Evolutionary conservation across 352 stramenopile genomes (phyloP), one percentile per base, ranked within the genome.

Genomic region (Phytophthora cajani): DNA sequence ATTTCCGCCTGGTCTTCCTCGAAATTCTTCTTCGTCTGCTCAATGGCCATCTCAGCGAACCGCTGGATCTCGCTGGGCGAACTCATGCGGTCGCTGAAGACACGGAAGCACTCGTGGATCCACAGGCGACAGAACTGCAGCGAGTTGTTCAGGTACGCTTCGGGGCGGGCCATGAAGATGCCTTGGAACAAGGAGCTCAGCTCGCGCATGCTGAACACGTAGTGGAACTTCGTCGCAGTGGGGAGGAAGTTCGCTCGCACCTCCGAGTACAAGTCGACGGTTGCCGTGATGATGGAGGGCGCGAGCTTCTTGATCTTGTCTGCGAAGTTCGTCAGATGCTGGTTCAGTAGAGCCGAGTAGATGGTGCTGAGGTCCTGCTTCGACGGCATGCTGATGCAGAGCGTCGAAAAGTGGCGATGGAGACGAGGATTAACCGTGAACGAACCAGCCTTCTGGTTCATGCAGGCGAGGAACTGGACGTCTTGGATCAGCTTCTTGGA

Each of bases 141-240:
- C 16, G 83, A 77, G 19, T 82, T 80, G 7, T 83, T 87, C 33
- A 82, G 53, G 52, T 90, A 96, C 2, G 73, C 61, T 69, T 94
- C 87, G 4, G 90, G 83, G 2, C 79, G 77, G 0, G 88, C 70
- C 32, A 87, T 74, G 12, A 90, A 89, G 1, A 98, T 62, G 0
- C 94, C 92, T 69, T 97, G 89, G 61, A 98, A 96, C 14, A 98
- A 65, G 2, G 87, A 85, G 5, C 82, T 85, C 9, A 98, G 61
- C 51, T 98, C 93, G 12, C 94, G 82, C 69, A 98, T 87, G 66
- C 89, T 98, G 74, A 98, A 98, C 2, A 97, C 81, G 59, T 98
- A 98, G 68, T 98, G 92, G 44, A 96, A 97, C 58, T 98, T 98
- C 3, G 89, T 84, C n/a, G 92, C 91, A 0, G 86, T 97, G 0